Percentiles rank a stretch among this genome's conserved stretches.
phyloP scores from a whole-genome alignment of 495 filamentous ascomycete genomes.

The Penicillium fimorum region DNA sequence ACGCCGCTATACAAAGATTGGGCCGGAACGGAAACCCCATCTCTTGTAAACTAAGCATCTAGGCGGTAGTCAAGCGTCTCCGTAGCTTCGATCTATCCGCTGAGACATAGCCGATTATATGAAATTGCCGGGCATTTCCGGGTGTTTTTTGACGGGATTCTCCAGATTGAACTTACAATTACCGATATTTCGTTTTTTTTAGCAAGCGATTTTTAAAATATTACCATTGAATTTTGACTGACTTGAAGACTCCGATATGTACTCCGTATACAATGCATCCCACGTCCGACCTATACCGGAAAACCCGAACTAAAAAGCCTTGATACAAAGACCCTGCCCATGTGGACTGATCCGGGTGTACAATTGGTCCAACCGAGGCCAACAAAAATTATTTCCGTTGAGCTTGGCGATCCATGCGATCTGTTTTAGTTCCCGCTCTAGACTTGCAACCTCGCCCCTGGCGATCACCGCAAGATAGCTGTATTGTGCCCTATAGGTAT shows the following conservation, averaged over 20 bases:
- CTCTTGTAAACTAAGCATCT: neutral
- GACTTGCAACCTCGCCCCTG: constrained; percentile 9
- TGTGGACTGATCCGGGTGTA: neutral
- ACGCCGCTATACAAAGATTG: neutral
- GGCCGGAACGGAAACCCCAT: neutral
- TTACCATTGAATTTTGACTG: neutral
- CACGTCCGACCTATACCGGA: neutral
- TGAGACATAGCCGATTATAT: neutral
- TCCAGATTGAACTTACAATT: neutral
- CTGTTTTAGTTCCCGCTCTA: constrained; percentile 11
- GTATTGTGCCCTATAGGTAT: neutral
- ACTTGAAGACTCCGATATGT: neutral
- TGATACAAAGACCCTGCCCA: neutral
- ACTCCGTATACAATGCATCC: neutral
- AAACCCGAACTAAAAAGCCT: neutral
- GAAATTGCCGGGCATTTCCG: neutral
- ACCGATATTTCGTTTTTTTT: neutral
- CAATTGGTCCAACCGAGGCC: neutral
- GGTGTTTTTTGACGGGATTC: neutral
- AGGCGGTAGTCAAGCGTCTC: neutral
- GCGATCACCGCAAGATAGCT: constrained; percentile 8
- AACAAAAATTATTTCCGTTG: neutral
- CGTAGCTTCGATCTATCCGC: neutral
- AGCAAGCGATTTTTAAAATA: neutral
- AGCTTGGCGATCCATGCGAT: constrained; percentile 8